These are phyloP conservation scores for Termitomyces sp. DNA, from an alignment of 768 basidiomycete species.

Conservation along the genomic window DNA sequence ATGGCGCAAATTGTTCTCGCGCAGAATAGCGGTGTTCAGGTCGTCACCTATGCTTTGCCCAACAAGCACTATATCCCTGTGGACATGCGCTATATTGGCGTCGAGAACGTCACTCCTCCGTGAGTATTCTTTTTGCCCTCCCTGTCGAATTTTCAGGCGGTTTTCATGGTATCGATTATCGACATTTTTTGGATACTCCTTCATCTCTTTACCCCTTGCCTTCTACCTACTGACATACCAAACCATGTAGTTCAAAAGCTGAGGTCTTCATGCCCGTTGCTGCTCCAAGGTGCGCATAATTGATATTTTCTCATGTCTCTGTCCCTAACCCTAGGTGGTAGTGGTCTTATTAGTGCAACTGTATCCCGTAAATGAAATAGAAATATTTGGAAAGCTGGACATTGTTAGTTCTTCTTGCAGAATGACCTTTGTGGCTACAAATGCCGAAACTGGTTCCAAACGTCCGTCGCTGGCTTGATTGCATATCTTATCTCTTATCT, in stretches of 20 bases:
- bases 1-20: slow-evolving; percentile 75
- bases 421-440: too few species aligned
- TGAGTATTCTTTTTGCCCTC: slow-evolving; percentile 1
- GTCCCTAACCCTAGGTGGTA: slow-evolving; percentile 18
- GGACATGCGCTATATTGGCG: slow-evolving; percentile 69
- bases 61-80: slow-evolving; percentile 97
- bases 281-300: slow-evolving; percentile 70
- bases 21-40: slow-evolving; percentile 58
- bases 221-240: neutral
- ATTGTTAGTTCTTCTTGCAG: neutral
- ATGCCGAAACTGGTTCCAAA: too few species aligned
- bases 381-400: too few species aligned
- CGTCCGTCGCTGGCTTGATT: too few species aligned
- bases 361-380: slow-evolving; percentile 41
- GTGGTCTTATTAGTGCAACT: slow-evolving; percentile 64
- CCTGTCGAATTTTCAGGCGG: too few species aligned
- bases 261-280: slow-evolving; percentile 87
- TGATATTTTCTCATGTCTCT: neutral
- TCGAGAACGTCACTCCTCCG: slow-evolving; percentile 64
- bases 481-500: neutral
- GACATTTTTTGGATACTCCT: too few species aligned
- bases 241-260: slow-evolving; percentile 53
- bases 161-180: neutral
- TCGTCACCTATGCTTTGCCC: slow-evolving; percentile 74
- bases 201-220: neutral